Evolutionary conservation across 2,329 filamentous ascomycete genomes (phyloP).

Genomic region (Atkinsonella hypoxylon): DNA sequence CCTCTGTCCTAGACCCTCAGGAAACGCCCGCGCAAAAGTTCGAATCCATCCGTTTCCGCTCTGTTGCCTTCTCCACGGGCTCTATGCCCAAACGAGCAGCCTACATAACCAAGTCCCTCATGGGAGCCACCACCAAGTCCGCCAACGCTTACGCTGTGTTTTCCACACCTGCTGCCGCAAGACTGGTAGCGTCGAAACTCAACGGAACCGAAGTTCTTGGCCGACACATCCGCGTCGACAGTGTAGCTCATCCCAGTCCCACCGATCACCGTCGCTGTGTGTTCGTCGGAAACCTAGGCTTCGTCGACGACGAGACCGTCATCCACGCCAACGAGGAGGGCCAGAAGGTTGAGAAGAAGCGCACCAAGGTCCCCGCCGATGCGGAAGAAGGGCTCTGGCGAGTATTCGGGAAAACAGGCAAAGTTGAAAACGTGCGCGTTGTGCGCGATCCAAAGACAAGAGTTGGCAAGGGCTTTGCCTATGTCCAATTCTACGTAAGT

Average conservation of each 20-base stretch:
- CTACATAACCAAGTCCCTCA: slow-evolving; percentile 79
- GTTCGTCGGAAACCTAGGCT: slow-evolving; percentile 92
- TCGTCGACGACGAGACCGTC: slow-evolving; percentile 82
- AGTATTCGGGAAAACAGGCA: slow-evolving; percentile 62
- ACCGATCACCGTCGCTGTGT: slow-evolving; percentile 82
- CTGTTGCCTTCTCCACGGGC: slow-evolving; percentile 68
- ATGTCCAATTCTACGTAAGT: slow-evolving; percentile 79
- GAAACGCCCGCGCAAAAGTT: slow-evolving; percentile 54
- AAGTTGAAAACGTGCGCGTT: slow-evolving; percentile 86
- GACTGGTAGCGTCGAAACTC: slow-evolving; percentile 61
- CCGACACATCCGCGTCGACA: slow-evolving; percentile 83
- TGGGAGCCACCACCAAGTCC: slow-evolving; percentile 82
- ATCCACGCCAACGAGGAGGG: slow-evolving; percentile 53
- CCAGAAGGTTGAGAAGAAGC: slow-evolving; percentile 58
- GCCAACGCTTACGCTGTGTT: slow-evolving; percentile 94
- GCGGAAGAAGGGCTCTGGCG: slow-evolving; percentile 89
- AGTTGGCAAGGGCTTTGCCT: slow-evolving; percentile 93
- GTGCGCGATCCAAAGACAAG: slow-evolving; percentile 81
- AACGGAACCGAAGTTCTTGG: slow-evolving; percentile 79
- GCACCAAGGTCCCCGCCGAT: slow-evolving; percentile 65
- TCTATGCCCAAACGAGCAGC: slow-evolving; percentile 87
- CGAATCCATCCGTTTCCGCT: slow-evolving; percentile 88
- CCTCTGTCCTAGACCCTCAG: slow-evolving; percentile 54
- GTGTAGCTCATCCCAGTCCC: slow-evolving; percentile 73
- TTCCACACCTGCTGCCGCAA: slow-evolving; percentile 60